phyloP scores from a whole-genome alignment of 352 stramenopile species.

The Blastocystis sp. region DNA sequence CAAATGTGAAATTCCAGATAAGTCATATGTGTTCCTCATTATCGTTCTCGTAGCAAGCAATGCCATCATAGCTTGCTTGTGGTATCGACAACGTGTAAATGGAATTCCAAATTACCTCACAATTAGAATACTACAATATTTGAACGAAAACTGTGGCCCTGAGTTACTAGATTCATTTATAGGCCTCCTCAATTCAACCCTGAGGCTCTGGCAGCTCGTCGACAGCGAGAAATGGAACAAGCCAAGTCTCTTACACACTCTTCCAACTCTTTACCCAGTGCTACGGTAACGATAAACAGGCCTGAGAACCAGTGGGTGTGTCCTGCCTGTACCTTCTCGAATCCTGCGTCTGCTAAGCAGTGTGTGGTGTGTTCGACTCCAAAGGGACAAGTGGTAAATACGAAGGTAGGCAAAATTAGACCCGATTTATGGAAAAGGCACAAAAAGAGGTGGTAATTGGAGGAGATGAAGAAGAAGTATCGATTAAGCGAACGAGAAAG shows the following conservation, averaged over 20 bases:
- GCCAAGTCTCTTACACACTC: not conserved
- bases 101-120: not conserved
- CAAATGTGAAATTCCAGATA: not conserved
- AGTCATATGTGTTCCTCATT: not conserved
- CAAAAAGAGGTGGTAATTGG: not conserved
- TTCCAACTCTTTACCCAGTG: not conserved
- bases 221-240: slow-evolving; percentile 1
- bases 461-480: slow-evolving; percentile 40
- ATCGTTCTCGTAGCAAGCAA: not conserved
- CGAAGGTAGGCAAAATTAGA: not conserved
- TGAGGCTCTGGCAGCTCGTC: slow-evolving; percentile 18
- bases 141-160: slow-evolving; percentile 6
- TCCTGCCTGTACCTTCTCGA: slow-evolving; percentile 39
- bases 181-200: slow-evolving; percentile 32
- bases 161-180: not conserved
- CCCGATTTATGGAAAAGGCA: not conserved
- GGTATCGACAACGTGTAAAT: slow-evolving; percentile 23
- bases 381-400: not conserved
- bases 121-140: slow-evolving; percentile 17
- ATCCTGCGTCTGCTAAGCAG: slow-evolving; percentile 40
- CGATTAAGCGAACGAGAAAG: slow-evolving; percentile 43
- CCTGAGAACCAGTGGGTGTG: slow-evolving; percentile 33
- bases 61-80: not conserved
- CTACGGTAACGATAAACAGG: not conserved
- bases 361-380: slow-evolving; percentile 22